Evolutionary conservation across 352 stramenopile species (phyloP).

Genomic region (Globisporangium recalcitrans): DNA sequence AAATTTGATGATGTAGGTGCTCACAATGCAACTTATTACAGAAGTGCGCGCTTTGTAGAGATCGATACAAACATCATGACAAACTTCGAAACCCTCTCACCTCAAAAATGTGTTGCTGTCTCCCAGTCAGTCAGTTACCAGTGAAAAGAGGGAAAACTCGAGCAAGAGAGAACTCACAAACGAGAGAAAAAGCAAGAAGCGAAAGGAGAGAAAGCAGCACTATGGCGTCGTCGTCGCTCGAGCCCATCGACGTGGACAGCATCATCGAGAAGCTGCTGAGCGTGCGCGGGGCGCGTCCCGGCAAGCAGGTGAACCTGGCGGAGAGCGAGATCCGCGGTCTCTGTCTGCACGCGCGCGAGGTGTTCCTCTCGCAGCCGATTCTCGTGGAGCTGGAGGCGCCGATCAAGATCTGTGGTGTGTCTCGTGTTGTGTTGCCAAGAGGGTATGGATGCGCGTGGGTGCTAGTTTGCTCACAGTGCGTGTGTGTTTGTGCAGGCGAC

Average conservation of each 20-base stretch:
- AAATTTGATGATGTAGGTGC: too few species aligned
- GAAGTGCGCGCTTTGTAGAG: too few species aligned
- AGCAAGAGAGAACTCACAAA: too few species aligned
- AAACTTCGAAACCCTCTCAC: not conserved
- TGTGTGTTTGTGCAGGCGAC: conserved; percentile 45
- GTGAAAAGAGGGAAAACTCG: not conserved
- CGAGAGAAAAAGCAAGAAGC: not conserved
- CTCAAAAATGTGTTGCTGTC: too few species aligned
- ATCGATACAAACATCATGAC: not conserved
- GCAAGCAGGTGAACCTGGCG: conserved; percentile 91
- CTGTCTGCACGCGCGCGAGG: conserved; percentile 91
- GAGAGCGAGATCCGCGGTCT: conserved; percentile 97
- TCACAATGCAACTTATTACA: too few species aligned
- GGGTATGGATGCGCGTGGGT: too few species aligned
- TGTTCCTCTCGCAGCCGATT: conserved; percentile 98
- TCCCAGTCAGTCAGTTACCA: not conserved
- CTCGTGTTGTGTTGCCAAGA: too few species aligned
- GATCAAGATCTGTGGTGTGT: conserved; percentile 94
- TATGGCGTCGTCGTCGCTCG: conserved; percentile 51
- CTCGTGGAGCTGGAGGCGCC: conserved; percentile 98
- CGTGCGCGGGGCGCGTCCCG: conserved; percentile 70
- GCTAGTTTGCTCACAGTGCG: not conserved
- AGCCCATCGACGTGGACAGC: conserved; percentile 78
- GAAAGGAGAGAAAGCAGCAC: not conserved
- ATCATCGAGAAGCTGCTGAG: conserved; percentile 91